phyloP scores from a whole-genome alignment of 2,329 filamentous ascomycete species.

The Tetracladium maxilliforme region DNA sequence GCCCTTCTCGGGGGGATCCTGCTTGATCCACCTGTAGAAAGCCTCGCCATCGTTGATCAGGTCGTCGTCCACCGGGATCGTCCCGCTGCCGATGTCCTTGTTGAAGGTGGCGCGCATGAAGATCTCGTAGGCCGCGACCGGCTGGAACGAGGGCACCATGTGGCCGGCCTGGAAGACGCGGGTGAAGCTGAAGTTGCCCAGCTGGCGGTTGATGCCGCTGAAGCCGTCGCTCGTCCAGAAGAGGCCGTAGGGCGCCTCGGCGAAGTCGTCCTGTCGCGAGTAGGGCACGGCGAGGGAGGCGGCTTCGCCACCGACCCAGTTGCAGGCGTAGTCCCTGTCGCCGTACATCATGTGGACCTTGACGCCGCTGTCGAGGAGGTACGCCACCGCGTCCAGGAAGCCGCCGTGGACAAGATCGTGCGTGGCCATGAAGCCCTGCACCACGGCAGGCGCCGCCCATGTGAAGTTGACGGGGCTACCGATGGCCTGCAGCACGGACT shows the following conservation, averaged over 20 bases:
- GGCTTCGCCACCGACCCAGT: conserved; percentile 63
- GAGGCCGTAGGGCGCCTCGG: conserved; percentile 54
- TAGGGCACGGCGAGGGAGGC: conserved; percentile 47
- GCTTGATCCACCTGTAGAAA: no score
- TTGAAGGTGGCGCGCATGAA: conserved; percentile 35
- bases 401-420: conserved; percentile 51
- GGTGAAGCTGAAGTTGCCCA: conserved; percentile 57
- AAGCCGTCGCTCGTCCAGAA: conserved; percentile 55
- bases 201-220: conserved; percentile 60
- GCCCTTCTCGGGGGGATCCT: no score
- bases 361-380: conserved; percentile 45
- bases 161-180: conserved; percentile 54
- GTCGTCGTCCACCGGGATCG: conserved; percentile 31
- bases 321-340: conserved; percentile 48
- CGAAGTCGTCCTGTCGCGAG: conserved; percentile 39
- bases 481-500: conserved; percentile 38
- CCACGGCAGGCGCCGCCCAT: conserved; percentile 28
- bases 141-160: conserved; percentile 38
- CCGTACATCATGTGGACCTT: conserved; percentile 60
- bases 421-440: conserved; percentile 27
- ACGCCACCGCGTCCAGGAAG: conserved; percentile 41
- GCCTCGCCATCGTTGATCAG: conserved; percentile 31
- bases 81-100: conserved; percentile 35
- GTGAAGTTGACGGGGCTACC: conserved; percentile 49
- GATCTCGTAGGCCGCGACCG: conserved; percentile 35